These are phyloP conservation scores for Coemansia sp. DNA, from an alignment of 192 early-diverging fungal species.

Conservation along the genomic window DNA sequence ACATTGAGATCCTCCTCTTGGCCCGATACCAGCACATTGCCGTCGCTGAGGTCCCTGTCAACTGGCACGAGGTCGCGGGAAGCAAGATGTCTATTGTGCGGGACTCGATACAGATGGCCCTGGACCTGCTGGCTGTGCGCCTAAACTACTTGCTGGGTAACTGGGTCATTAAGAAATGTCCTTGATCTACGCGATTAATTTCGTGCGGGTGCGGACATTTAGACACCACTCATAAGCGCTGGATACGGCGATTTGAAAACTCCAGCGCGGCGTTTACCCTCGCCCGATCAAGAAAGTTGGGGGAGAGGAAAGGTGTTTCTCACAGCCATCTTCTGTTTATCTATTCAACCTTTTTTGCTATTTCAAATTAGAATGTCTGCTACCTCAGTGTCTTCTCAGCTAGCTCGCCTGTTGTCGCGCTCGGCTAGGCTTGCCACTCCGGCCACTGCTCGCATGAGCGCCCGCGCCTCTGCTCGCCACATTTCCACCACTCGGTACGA, in stretches of 20 bases:
- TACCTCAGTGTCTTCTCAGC: constrained; percentile 26
- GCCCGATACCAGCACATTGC: constrained; percentile 69
- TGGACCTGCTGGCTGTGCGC: constrained; percentile 84
- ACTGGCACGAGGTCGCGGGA: constrained; percentile 96
- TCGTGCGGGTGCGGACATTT: background rate
- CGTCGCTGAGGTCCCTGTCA: constrained; percentile 86
- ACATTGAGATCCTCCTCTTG: constrained; percentile 90
- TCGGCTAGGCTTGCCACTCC: constrained; percentile 41
- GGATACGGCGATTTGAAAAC: background rate
- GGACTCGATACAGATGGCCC: constrained; percentile 87
- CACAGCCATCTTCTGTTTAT: background rate
- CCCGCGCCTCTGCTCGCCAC: constrained; percentile 37
- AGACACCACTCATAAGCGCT: background rate
- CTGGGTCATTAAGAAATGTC: constrained; percentile 56
- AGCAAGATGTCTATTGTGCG: constrained; percentile 85
- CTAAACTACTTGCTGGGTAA: constrained; percentile 79
- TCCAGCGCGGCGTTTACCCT: background rate
- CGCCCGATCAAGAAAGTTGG: background rate
- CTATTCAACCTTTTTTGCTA: background rate
- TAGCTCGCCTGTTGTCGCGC: constrained; percentile 46
- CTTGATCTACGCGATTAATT: background rate
- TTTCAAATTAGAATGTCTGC: constrained; percentile 31
- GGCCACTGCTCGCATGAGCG: constrained; percentile 31
- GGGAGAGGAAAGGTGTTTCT: background rate
- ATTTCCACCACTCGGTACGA: constrained; percentile 44